Evolutionary conservation across 345 rosid genomes (phyloP).

Genomic region (Cardiospermum halicacabum): DNA sequence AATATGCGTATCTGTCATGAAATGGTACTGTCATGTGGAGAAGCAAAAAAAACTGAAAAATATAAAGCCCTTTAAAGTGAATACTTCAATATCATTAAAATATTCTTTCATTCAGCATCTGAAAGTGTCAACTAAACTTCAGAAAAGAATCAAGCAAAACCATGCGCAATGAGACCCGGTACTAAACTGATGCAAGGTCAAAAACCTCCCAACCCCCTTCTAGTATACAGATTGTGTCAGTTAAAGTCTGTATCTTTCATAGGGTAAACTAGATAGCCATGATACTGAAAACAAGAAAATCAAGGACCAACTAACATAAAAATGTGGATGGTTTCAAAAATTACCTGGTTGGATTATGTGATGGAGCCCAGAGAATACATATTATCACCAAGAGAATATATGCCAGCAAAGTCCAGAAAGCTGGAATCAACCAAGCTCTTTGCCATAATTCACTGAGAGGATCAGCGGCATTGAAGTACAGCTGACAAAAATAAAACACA

Average conservation of each 20-base stretch:
- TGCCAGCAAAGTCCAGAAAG: slow-evolving; percentile 48
- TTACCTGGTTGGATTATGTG: slow-evolving; percentile 40
- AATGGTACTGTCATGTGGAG: neutral
- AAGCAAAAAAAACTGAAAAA: neutral
- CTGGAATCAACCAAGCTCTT: slow-evolving; percentile 47
- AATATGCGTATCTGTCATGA: slow-evolving; percentile 29
- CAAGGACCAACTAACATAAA: neutral
- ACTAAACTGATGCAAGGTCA: neutral
- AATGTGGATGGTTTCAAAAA: neutral
- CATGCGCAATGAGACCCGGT: neutral
- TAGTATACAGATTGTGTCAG: neutral
- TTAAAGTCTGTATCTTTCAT: neutral
- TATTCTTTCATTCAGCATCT: neutral
- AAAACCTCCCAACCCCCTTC: neutral
- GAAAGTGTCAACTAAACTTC: neutral
- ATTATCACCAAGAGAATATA: slow-evolving; percentile 40
- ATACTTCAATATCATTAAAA: neutral
- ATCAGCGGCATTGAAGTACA: slow-evolving; percentile 48
- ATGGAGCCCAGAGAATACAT: slow-evolving; percentile 48
- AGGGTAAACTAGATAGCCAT: neutral
- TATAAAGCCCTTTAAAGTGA: neutral
- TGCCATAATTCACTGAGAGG: slow-evolving; percentile 48
- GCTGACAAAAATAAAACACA: slow-evolving; percentile 23
- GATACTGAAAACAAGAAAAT: neutral
- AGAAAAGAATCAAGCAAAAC: neutral